Base-by-base conservation (phyloP, 495 filamentous ascomycete species). In the Penicillium simplicissimum region DNA sequence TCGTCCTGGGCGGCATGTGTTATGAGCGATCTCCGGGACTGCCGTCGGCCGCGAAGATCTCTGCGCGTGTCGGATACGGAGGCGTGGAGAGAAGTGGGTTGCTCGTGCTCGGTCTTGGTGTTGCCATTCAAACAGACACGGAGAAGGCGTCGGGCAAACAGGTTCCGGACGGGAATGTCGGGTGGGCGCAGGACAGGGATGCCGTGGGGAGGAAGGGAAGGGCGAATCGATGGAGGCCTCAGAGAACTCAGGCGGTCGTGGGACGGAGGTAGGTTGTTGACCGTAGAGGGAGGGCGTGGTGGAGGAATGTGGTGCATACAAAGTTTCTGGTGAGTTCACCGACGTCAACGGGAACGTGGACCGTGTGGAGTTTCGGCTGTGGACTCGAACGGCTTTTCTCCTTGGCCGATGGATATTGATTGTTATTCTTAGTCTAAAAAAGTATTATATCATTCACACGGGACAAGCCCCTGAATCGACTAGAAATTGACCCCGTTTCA, bases 1-100 rank as follows among this genome's bases (percentile, higher is more conserved):
- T 93, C 59, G 84, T 86, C 83, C 87, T 92, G 70, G 76, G 75
- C 79, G 79, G 82, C 82, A 84, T 84, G 77, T 77, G 79, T 80
- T 72, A 75, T 63, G 68, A 70, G 71, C 55, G 55, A 69, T 66
- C 63, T 58, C 64, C 67, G 63, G 51, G 62, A 42, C 47, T 62
- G 61, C 57, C 49, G 63, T 62, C 52, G 52, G 37, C 55, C 55
- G 40, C 58, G 60, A 63, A 66, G 65, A 66, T 62, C 66, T 71
- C 67, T 71, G 68, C 67, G 66, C 68, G 67, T 64, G 63, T 64
- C 59, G 59, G 58, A 55, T 52, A 63, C 61, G 51, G 58, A 57
- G 57, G 42, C 49, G 60, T 58, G 62, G 61, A 40, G 61, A 40
- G 55, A 49, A n/a, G 60, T 47, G 36, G 57, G 55, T n/a, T 61